Evolutionary conservation across 257 asterid species (phyloP).

Genomic region (Pogostemon cablin): DNA sequence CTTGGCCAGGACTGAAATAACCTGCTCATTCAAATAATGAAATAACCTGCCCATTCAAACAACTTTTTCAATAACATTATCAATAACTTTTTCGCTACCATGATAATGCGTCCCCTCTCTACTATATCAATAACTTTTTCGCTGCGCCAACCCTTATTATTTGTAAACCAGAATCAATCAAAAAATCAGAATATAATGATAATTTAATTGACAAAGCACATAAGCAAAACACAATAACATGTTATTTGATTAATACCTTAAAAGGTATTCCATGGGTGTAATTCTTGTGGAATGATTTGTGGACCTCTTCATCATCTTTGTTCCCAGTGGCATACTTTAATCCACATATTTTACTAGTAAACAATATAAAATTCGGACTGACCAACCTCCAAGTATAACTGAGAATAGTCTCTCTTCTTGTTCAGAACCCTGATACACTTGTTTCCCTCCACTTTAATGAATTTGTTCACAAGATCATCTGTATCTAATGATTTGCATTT

Average conservation of each 20-base stretch:
- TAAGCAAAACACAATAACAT: background rate
- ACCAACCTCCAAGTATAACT: constrained; percentile 71
- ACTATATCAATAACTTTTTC: constrained; percentile 52
- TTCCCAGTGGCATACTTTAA: constrained; percentile 72
- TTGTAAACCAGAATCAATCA: background rate
- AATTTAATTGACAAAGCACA: constrained; percentile 12
- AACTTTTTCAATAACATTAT: too few relatives aligned
- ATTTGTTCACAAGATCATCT: constrained; percentile 31
- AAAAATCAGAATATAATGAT: constrained; percentile 21
- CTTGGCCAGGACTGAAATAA: too few relatives aligned
- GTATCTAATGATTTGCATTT: constrained; percentile 34
- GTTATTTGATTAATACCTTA: constrained; percentile 46
- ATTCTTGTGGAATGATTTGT: constrained; percentile 74
- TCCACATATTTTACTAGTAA: constrained; percentile 60
- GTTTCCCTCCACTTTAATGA: constrained; percentile 26
- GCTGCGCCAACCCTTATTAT: constrained; percentile 68
- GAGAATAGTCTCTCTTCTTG: constrained; percentile 75
- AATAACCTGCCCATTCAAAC: too few relatives aligned
- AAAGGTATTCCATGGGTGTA: constrained; percentile 73
- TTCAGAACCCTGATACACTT: constrained; percentile 48
- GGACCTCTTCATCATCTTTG: constrained; percentile 71
- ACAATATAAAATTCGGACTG: constrained; percentile 71
- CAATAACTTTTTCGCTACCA: constrained; percentile 41
- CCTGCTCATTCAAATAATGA: too few relatives aligned
- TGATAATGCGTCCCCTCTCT: constrained; percentile 57